phyloP scores from a whole-genome alignment of 2,329 filamentous ascomycete genomes.

The Pezicula rhizophila region DNA sequence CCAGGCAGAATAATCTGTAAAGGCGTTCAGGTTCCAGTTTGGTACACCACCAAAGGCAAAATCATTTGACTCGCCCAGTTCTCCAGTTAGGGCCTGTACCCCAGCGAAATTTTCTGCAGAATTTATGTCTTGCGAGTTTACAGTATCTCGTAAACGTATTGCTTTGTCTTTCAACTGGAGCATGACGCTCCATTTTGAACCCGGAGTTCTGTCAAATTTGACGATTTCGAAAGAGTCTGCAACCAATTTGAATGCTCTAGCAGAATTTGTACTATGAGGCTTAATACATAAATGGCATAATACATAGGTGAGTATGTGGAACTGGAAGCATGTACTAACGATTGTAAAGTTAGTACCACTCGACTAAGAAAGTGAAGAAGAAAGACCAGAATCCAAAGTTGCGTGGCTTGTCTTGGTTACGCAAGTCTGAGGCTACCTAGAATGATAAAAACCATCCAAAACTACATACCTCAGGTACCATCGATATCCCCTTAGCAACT shows the following conservation, averaged over 20 bases:
- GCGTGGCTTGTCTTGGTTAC: too few relatives aligned
- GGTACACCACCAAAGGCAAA: neutral
- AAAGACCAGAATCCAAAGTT: too few relatives aligned
- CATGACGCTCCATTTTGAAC: constrained; percentile 1
- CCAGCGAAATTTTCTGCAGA: neutral
- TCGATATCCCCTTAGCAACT: constrained; percentile 2
- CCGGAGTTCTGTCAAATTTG: neutral
- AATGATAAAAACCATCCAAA: too few relatives aligned
- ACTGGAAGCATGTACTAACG: constrained; percentile 1
- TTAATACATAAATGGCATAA: constrained; percentile 4
- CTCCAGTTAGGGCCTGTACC: neutral
- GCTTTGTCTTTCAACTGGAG: neutral
- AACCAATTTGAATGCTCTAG: neutral
- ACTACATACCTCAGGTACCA: neutral
- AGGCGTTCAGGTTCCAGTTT: neutral
- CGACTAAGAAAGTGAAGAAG: too few relatives aligned
- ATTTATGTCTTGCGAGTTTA: neutral
- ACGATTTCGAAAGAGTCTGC: neutral
- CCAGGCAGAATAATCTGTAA: neutral
- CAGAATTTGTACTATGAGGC: neutral
- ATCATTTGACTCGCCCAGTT: too few relatives aligned
- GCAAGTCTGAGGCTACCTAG: too few relatives aligned
- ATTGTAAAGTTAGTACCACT: too few relatives aligned
- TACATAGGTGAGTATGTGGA: constrained; percentile 3
- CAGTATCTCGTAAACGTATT: neutral